Evolutionary conservation across 495 filamentous ascomycete genomes (phyloP).

Genomic region (Sporormia fimetaria): DNA sequence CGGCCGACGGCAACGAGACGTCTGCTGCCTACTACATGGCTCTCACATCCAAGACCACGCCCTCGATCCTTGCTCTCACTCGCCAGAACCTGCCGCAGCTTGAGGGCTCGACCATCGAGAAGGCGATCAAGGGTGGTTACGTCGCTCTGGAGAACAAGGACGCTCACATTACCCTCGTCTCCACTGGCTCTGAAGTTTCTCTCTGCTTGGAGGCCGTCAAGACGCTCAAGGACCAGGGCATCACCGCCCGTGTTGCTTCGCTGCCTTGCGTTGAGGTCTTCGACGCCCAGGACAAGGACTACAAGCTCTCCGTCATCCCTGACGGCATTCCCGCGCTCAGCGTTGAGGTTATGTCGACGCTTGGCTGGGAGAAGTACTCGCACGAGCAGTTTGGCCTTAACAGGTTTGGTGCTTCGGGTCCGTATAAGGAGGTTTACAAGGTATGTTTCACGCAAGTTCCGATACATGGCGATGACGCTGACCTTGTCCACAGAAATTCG

Average conservation of each 20-base stretch:
- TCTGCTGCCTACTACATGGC: constrained; percentile 96
- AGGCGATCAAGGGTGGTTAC: constrained; percentile 89
- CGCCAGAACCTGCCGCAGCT: constrained; percentile 98
- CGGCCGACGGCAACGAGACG: constrained; percentile 97
- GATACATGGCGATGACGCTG: neutral
- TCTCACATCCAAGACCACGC: constrained; percentile 81
- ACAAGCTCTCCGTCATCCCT: constrained; percentile 79
- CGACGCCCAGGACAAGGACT: constrained; percentile 85
- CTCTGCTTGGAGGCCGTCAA: constrained; percentile 87
- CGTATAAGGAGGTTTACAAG: constrained; percentile 96
- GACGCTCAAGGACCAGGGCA: constrained; percentile 73
- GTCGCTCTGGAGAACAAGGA: constrained; percentile 71
- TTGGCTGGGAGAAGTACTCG: constrained; percentile 95
- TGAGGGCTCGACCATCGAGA: constrained; percentile 78
- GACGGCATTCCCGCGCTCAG: constrained; percentile 90
- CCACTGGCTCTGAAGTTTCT: constrained; percentile 91
- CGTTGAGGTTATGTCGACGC: constrained; percentile 86
- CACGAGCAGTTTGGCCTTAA: constrained; percentile 99
- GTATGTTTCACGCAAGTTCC: constrained; percentile 38
- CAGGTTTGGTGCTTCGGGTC: constrained; percentile 90
- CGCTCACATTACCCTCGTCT: constrained; percentile 80
- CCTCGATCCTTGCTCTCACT: constrained; percentile 84
- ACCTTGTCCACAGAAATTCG: constrained; percentile 64
- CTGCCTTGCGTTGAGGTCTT: constrained; percentile 97
- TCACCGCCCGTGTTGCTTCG: constrained; percentile 87